Evolutionary conservation across 768 basidiomycete genomes (phyloP), one percentile per base, ranked within the genome.

Genomic region (Steccherinum ochraceum): DNA sequence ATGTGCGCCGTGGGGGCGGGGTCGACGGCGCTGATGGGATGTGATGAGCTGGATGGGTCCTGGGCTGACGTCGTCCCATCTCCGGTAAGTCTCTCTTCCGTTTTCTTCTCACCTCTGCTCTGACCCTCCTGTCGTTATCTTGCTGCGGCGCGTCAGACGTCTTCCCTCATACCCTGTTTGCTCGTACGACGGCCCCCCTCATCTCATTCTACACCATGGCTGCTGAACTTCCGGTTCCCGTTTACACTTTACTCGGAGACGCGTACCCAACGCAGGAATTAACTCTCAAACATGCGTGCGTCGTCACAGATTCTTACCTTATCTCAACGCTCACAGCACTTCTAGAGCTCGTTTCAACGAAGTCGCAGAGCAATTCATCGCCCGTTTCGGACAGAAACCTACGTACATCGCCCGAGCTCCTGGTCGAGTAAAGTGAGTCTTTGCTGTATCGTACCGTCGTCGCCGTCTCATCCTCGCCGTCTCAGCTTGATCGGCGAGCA

Each of bases 391-490:
- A 4, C 72, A 73, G 54, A 79, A 77, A 48, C 86, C 89, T 12
- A 70, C 77, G 3, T 83, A 83, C 56, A 86, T 91, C 58, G 78
- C 79, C 5, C 72, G 88, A 60, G 88, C 89, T 4, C 89, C 89
- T 1, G 89, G 89, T 5, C 77, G 89, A 54, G 82, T 92, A 45
- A 91, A 92, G 87, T 88, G 58, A 54, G 71, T 60, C 41, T 19
- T 43, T 18, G 41, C 21, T 23, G 7, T n/a, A n/a, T n/a, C n/a
- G n/a, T n/a, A n/a, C n/a, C 41, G 18, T 43, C 21, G 11, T 11
- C n/a, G 18, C 7, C 21, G 18, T 18, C 41, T 43, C 41, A n/a
- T 43, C 21, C 7, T 43, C 16, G 41, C 21, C 21, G n/a, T n/a
- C 46, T 16, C 40, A 59, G 51, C 47, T 49, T 67, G 16, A 63